Conservation (phyloP, 2,329 filamentous ascomycete species). For the Clarireedia paspali region DNA sequence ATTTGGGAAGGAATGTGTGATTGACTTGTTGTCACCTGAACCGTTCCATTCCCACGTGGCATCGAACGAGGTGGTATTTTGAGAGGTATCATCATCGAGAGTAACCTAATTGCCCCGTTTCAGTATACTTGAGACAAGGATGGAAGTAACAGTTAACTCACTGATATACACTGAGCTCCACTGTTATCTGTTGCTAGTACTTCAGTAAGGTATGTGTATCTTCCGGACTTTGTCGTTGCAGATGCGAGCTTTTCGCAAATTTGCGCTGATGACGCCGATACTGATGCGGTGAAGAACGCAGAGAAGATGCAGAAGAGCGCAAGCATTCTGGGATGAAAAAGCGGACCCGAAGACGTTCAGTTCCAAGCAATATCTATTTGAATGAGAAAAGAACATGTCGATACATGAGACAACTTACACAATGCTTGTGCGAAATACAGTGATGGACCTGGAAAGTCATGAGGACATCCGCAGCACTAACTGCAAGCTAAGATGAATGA, state of each 20-base stretch:
- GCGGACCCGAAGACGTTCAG: not conserved
- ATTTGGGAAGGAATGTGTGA: not conserved
- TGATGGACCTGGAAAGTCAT: not conserved
- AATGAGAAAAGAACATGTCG: not conserved
- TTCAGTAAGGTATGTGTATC: conserved; percentile 1
- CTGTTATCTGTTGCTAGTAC: not conserved
- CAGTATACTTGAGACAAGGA: not conserved
- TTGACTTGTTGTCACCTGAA: not conserved
- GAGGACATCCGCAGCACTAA: not conserved
- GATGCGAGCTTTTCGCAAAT: not conserved
- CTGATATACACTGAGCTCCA: not conserved
- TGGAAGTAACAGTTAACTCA: not conserved
- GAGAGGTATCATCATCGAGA: not conserved
- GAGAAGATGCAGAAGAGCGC: not conserved
- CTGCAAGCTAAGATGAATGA: not conserved
- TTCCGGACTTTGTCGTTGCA: not conserved
- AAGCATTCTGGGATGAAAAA: not conserved
- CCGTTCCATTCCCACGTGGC: not conserved
- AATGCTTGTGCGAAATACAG: not conserved
- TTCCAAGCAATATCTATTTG: not conserved
- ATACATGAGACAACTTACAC: not conserved
- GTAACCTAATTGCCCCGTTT: not conserved
- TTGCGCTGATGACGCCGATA: not conserved
- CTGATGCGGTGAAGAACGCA: not conserved
- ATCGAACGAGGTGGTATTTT: not conserved